Conservation (phyloP, 805 yeast species). For the Yueomyces sinensis region DNA sequence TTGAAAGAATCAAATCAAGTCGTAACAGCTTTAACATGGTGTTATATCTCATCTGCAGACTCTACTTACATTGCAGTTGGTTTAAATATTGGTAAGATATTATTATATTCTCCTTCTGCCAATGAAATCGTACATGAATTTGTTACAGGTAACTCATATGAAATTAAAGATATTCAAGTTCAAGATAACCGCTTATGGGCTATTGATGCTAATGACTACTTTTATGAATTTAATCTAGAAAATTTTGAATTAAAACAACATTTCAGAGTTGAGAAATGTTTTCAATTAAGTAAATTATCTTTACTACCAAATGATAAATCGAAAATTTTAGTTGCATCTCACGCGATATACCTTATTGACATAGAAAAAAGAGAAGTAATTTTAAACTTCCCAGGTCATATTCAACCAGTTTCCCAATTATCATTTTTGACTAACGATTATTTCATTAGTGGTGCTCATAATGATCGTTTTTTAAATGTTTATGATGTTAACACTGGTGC, state of each 20-base stretch:
- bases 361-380: conserved; percentile 26
- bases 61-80: conserved; percentile 45
- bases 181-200: conserved; percentile 36
- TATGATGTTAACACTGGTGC: conserved; percentile 30
- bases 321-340: conserved; percentile 51
- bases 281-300: conserved; percentile 17
- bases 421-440: conserved; percentile 26
- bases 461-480: conserved; percentile 72
- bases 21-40: conserved; percentile 16
- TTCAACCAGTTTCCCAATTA: conserved; percentile 46
- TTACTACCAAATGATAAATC: conserved; percentile 15
- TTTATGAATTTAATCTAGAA: conserved; percentile 50
- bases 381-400: conserved; percentile 61
- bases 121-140: conserved; percentile 44
- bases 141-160: conserved; percentile 30
- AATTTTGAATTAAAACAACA: conserved; percentile 30
- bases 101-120: conserved; percentile 55
- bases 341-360: conserved; percentile 45
- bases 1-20: conserved; percentile 15
- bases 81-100: conserved; percentile 47
- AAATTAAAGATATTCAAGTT: conserved; percentile 36
- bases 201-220: conserved; percentile 42
- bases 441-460: conserved; percentile 59
- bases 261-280: conserved; percentile 28
- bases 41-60: conserved; percentile 20